Percentiles rank a stretch among this genome's conserved stretches.
Evolutionary conservation across 768 basidiomycete species (phyloP).

Genomic region (Mycena chlorophos): DNA sequence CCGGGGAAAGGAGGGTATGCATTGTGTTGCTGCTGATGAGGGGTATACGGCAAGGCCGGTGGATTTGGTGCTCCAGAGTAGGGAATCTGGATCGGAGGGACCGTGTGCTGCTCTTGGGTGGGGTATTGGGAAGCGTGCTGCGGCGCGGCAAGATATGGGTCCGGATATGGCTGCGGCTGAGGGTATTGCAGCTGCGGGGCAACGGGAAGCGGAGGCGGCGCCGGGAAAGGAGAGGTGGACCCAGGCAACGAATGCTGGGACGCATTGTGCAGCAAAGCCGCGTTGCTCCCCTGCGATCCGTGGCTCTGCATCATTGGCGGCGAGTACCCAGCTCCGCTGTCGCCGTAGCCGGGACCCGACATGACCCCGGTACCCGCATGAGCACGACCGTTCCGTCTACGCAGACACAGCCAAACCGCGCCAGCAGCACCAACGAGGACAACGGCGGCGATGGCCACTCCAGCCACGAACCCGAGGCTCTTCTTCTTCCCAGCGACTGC

Average conservation of each 20-base stretch:
- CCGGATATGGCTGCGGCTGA: background rate
- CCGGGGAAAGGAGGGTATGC: background rate
- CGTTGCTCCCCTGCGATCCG: background rate
- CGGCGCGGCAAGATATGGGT: background rate
- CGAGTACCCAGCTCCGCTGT: background rate
- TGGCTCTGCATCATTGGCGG: background rate
- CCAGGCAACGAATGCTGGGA: background rate
- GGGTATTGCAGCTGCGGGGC: background rate
- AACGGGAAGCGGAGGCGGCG: background rate
- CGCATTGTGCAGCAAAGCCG: background rate
- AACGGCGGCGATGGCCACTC: slow-evolving; percentile 2
- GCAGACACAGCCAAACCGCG: background rate
- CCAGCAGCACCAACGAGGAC: background rate
- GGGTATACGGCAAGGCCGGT: background rate
- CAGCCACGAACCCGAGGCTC: slow-evolving; percentile 6
- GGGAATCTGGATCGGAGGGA: background rate
- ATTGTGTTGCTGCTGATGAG: background rate
- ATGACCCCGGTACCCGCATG: background rate
- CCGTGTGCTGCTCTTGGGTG: background rate
- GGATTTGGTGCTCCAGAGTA: background rate
- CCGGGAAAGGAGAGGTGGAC: background rate
- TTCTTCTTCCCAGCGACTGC: background rate
- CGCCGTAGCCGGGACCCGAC: background rate
- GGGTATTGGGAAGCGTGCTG: background rate
- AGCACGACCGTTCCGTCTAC: background rate